Evolutionary conservation across 805 yeast genomes (phyloP), one percentile per base, ranked within the genome.

Genomic region (Candida boleticola): DNA sequence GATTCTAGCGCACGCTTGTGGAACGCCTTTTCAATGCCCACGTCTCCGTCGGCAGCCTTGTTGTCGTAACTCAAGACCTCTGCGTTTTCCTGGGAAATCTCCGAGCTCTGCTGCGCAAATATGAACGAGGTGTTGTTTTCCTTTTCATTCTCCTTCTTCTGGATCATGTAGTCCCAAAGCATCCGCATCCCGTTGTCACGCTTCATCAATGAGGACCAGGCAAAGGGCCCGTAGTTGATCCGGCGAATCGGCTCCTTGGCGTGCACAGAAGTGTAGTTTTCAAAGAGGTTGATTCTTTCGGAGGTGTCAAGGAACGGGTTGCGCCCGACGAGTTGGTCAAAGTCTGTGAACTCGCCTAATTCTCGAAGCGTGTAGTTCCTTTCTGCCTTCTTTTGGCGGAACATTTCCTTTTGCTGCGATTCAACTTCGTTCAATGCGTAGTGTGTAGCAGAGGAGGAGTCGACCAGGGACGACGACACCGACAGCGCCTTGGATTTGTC

Each of bases 201-300:
- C 38, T 53, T 54, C 68, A 67, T 61, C 4, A 66, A 39, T 9
- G 71, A 59, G 1, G 64, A 52, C 68, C 71, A 66, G 2, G 69
- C 55, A 31, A 66, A 62, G 0, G 73, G 73, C 3, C 73, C 74
- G 45, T 55, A 63, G 29, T 59, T 56, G 4, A 64, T 52, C 36
- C 69, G 52, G n/a, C 65, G 48, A 22, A 52, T 42, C 4, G 54
- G 55, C 18, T 58, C 66, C 36, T 57, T 61, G 6, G 59, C 50
- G 41, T 61, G 61, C 2, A 65, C 43, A 0, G 72, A 52, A 23
- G 64, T 50, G 41, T 64, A 69, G 9, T 59, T 58, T 29, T 60
- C 61, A 47, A 56, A 70, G 46, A 70, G 65, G 38, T 63, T 64
- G 40, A 68, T 64, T 1, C 53, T 50, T 35, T 67, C 72, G 3